These are phyloP conservation scores for Pythium aphanidermatum DNA, from an alignment of 352 stramenopile genomes.

Conservation along the genomic window DNA sequence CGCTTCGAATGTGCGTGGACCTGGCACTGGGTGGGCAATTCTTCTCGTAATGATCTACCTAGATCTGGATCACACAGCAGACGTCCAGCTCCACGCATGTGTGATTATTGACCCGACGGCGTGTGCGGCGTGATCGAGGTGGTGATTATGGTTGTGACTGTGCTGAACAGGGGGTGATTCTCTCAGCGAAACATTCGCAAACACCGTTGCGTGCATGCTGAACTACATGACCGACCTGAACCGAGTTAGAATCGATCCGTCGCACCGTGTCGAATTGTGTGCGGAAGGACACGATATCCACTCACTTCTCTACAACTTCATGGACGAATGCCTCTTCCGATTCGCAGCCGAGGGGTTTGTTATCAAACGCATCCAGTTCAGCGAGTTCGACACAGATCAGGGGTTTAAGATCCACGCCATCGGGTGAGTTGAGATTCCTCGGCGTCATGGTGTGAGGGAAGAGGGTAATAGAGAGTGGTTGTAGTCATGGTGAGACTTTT, in stretches of 20 bases:
- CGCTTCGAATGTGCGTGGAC: no score
- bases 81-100: conserved; percentile 71
- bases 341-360: conserved; percentile 45
- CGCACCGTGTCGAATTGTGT: conserved; percentile 15
- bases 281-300: conserved; percentile 33
- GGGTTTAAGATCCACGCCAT: conserved; percentile 3
- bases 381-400: conserved; percentile 19
- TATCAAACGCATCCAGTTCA: conserved; percentile 20
- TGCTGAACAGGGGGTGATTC: conserved; percentile 33
- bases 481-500: conserved; percentile 45
- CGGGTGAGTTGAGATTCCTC: no score
- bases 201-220: conserved; percentile 63
- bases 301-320: conserved; percentile 58
- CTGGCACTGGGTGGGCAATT: no score
- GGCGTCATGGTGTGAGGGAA: no score
- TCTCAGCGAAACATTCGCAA: conserved; percentile 39
- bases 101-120: no score
- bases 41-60: not conserved
- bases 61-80: conserved; percentile 74
- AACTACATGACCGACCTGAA: conserved; percentile 69
- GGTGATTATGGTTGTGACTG: no score
- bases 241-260: conserved; percentile 30
- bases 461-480: no score
- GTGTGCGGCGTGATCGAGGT: no score
- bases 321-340: conserved; percentile 70